phyloP scores from a whole-genome alignment of 768 basidiomycete species.

The Pisolithus sp. region DNA sequence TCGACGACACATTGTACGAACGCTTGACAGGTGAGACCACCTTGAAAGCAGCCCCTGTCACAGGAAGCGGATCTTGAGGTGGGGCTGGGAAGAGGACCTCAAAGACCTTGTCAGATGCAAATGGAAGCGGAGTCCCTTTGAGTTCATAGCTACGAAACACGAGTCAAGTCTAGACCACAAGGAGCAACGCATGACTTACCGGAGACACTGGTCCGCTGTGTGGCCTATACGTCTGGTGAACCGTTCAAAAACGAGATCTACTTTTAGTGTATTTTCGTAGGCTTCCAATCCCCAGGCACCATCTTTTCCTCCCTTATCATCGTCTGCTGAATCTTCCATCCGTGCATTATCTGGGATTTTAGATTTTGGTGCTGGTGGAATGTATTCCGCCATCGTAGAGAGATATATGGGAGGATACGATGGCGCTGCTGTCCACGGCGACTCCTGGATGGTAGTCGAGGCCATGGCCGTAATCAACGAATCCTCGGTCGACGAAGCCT shows the following conservation, averaged over 20 bases:
- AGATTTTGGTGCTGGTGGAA: conserved; percentile 49
- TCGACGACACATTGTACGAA: conserved; percentile 45
- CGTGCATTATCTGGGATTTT: conserved; percentile 35
- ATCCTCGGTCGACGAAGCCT: conserved; percentile 36
- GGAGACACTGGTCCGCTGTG: conserved; percentile 79
- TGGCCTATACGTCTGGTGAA: conserved; percentile 68
- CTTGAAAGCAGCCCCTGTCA: conserved; percentile 57
- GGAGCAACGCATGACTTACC: conserved; percentile 39
- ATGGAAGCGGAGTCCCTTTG: conserved; percentile 79
- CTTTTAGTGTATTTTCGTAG: conserved; percentile 73
- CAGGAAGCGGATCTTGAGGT: conserved; percentile 36
- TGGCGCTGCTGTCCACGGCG: conserved; percentile 63
- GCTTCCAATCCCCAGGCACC: conserved; percentile 60
- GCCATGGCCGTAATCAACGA: conserved; percentile 55
- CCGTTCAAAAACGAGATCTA: conserved; percentile 82
- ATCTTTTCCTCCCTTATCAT: conserved; percentile 40
- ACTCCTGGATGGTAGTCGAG: conserved; percentile 46
- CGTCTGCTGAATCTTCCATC: conserved; percentile 38
- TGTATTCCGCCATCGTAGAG: conserved; percentile 67
- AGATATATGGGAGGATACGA: conserved; percentile 65
- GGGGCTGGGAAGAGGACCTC: conserved; percentile 66
- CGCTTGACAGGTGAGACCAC: conserved; percentile 41
- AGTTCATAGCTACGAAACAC: conserved; percentile 67
- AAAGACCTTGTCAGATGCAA: conserved; percentile 71
- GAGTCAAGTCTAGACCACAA: not conserved